Evolutionary conservation across 108 stramenopile species (phyloP).

Genomic region (Stephanodiscus triporus): DNA sequence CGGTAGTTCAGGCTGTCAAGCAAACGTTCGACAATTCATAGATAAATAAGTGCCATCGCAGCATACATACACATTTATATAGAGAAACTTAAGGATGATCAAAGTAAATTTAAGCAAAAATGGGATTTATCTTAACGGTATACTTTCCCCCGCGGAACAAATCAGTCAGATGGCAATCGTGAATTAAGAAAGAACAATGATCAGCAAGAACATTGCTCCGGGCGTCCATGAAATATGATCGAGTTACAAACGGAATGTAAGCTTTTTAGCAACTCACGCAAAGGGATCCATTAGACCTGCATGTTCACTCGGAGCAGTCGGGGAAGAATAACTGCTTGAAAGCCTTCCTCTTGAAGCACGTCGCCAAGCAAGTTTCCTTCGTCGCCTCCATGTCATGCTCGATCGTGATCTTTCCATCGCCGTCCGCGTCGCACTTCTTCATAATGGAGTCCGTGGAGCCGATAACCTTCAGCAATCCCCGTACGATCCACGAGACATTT

Average conservation of each 20-base stretch:
- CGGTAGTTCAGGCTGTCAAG: conserved; percentile 37
- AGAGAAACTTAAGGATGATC: neutral
- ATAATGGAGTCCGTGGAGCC: conserved; percentile 40
- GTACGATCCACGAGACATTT: conserved; percentile 60
- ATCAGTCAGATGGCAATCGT: too few species aligned
- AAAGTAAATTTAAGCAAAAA: too few species aligned
- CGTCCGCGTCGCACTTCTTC: conserved; percentile 60
- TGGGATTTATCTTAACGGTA: too few species aligned
- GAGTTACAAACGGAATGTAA: neutral
- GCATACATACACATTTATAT: neutral
- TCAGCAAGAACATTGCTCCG: too few species aligned
- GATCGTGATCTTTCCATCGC: conserved; percentile 71
- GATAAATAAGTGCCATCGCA: neutral
- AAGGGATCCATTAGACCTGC: neutral
- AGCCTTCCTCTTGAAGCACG: conserved; percentile 86
- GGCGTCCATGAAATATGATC: neutral
- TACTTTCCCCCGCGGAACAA: too few species aligned
- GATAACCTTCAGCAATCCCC: conserved; percentile 56
- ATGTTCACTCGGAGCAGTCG: conserved; percentile 63
- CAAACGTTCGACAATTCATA: conserved; percentile 16
- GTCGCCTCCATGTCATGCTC: conserved; percentile 82
- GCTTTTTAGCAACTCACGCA: neutral
- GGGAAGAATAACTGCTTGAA: conserved; percentile 86
- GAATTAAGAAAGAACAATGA: neutral
- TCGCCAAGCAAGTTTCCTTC: conserved; percentile 76